Conservation (phyloP, 75 land plant genomes). For the Sequoia sempervirens region DNA sequence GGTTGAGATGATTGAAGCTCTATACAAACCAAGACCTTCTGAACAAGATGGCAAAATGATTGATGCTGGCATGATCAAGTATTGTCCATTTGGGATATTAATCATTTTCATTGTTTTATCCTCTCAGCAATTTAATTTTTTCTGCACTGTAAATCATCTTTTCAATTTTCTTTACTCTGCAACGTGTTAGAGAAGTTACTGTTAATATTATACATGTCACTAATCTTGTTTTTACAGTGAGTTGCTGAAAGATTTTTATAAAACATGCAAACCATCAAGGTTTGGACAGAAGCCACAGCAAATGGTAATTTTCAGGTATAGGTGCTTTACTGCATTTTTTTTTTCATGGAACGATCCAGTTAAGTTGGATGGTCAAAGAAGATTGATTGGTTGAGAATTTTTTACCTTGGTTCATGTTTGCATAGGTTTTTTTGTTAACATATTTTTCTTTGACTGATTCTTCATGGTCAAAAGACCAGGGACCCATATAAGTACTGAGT, state of each 20-base stretch:
- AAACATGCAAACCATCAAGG: slow-evolving; percentile 18
- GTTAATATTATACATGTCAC: not conserved
- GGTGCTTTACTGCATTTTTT: not conserved
- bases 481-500: no score
- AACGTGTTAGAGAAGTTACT: not conserved
- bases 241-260: slow-evolving; percentile 61
- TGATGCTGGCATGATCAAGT: not conserved
- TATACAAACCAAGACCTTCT: slow-evolving; percentile 31
- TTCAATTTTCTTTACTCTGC: not conserved
- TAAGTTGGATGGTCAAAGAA: not conserved
- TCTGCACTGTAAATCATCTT: not conserved
- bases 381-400: not conserved
- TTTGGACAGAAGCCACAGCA: slow-evolving; percentile 48
- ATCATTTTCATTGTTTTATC: not conserved
- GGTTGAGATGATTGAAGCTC: slow-evolving; percentile 76
- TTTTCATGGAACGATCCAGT: not conserved
- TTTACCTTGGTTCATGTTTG: not conserved
- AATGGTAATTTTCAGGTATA: slow-evolving; percentile 82
- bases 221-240: slow-evolving; percentile 35
- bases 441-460: no score
- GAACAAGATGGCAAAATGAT: not conserved
- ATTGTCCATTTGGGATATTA: no score
- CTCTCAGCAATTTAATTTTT: not conserved
- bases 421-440: not conserved
- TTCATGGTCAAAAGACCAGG: no score